phyloP scores from a whole-genome alignment of 768 basidiomycete genomes.

The Kwoniella newhampshirensis region DNA sequence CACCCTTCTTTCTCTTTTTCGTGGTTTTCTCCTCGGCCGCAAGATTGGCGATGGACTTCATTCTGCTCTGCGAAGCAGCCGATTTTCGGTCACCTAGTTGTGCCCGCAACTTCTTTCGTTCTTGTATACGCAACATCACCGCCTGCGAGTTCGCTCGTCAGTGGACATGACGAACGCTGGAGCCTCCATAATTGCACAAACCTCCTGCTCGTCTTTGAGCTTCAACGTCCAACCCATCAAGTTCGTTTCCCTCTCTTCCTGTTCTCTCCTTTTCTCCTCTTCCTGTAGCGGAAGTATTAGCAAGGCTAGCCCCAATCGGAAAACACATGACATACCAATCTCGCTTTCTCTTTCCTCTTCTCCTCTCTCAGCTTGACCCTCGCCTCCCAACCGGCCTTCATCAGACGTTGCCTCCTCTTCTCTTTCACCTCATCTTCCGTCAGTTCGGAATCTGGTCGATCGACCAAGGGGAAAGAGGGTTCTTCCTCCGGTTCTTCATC shows the following conservation, averaged over 20 bases:
- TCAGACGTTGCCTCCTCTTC: slow-evolving; percentile 85
- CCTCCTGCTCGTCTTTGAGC: slow-evolving; percentile 78
- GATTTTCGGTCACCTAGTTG: slow-evolving; percentile 89
- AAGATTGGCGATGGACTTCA: slow-evolving; percentile 91
- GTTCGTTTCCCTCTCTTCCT: slow-evolving; percentile 72
- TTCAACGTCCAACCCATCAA: slow-evolving; percentile 70
- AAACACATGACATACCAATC: slow-evolving; percentile 32
- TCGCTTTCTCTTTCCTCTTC: slow-evolving; percentile 76
- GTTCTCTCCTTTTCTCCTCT: slow-evolving; percentile 58
- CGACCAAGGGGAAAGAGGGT: slow-evolving; percentile 80
- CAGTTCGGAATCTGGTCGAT: slow-evolving; percentile 84
- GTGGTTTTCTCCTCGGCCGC: slow-evolving; percentile 78
- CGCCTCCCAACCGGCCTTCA: slow-evolving; percentile 92
- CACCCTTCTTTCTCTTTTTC: slow-evolving; percentile 71
- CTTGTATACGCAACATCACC: slow-evolving; percentile 80
- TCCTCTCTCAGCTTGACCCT: slow-evolving; percentile 78
- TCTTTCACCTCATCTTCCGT: slow-evolving; percentile 91
- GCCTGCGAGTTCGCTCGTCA: slow-evolving; percentile 56
- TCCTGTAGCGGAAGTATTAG: slow-evolving; percentile 1
- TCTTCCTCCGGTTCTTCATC: slow-evolving; percentile 71
- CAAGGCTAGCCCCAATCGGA: not conserved
- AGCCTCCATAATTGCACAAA: slow-evolving; percentile 55
- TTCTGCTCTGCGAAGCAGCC: slow-evolving; percentile 88
- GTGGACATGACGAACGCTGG: no score
- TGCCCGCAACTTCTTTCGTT: slow-evolving; percentile 71